Evolutionary conservation across 371 early-diverging fungal genomes (phyloP).

Genomic region (Mortierella sp.): DNA sequence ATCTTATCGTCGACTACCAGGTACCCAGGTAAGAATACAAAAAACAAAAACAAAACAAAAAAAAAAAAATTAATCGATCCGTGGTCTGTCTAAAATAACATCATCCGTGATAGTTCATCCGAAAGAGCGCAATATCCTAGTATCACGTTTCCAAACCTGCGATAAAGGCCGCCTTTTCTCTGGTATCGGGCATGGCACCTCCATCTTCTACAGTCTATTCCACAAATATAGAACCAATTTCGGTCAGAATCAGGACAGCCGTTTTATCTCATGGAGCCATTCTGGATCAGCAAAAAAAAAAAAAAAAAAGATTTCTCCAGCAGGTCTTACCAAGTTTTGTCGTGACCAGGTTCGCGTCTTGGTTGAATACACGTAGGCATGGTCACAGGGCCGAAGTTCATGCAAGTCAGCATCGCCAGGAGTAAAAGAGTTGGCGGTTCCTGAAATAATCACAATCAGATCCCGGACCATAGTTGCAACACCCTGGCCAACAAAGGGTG

Average conservation of each 20-base stretch:
- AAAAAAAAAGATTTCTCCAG: neutral
- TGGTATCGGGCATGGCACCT: constrained; percentile 30
- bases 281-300: neutral
- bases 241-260: neutral
- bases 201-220: constrained; percentile 25
- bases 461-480: constrained; percentile 33
- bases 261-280: neutral
- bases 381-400: constrained; percentile 39
- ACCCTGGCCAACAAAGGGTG: constrained; percentile 43
- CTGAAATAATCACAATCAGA: constrained; percentile 37
- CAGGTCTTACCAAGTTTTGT: constrained; percentile 31
- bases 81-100: neutral
- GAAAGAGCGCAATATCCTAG: too few relatives aligned
- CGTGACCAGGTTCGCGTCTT: constrained; percentile 24
- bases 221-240: neutral
- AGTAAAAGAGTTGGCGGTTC: constrained; percentile 47
- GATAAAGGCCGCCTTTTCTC: constrained; percentile 46
- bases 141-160: constrained; percentile 18
- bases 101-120: neutral
- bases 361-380: constrained; percentile 38
- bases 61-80: too few relatives aligned
- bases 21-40: too few relatives aligned
- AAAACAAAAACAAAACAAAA: neutral
- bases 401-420: constrained; percentile 26
- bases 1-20: constrained; percentile 38